phyloP scores from a whole-genome alignment of 352 stramenopile genomes.

The Globisporangium recalcitrans region DNA sequence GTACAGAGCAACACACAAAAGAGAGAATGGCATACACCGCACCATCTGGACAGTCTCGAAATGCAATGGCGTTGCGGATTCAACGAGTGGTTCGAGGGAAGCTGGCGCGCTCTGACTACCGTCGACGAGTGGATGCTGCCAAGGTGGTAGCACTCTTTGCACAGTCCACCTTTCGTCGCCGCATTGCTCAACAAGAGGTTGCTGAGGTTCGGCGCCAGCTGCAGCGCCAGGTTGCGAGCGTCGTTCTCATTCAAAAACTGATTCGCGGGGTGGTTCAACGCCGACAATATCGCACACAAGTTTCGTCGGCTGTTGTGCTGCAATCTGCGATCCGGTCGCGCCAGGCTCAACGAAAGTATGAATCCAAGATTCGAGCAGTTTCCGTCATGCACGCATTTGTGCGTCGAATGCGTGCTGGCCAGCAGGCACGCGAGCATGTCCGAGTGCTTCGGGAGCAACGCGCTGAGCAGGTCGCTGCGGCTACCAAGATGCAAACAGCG shows the following conservation, averaged over 20 bases:
- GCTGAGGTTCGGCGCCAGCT: constrained; percentile 22
- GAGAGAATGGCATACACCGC: constrained; percentile 11
- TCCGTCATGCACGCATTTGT: constrained; percentile 29
- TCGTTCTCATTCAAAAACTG: constrained; percentile 36
- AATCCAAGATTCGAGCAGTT: constrained; percentile 21
- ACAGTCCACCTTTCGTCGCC: constrained; percentile 32
- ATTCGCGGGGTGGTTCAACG: constrained; percentile 30
- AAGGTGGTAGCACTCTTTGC: constrained; percentile 28
- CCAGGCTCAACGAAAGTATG: constrained; percentile 25
- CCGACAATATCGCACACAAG: constrained; percentile 25
- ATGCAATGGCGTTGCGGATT: constrained; percentile 42
- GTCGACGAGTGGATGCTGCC: constrained; percentile 20
- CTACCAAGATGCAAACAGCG: constrained; percentile 24
- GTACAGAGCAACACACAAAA: constrained; percentile 18
- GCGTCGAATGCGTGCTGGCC: constrained; percentile 13
- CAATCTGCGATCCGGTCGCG: constrained; percentile 33
- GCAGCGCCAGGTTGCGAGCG: constrained; percentile 22
- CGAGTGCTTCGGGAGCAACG: not conserved
- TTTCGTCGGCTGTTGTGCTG: constrained; percentile 27
- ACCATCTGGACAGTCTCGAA: constrained; percentile 21
- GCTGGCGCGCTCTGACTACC: constrained; percentile 31
- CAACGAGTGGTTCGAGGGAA: constrained; percentile 35
- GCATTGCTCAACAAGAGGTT: constrained; percentile 24
- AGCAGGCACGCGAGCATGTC: constrained; percentile 13
- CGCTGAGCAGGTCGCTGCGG: constrained; percentile 15